Percentiles rank a stretch among this genome's conserved stretches.
These are phyloP conservation scores for Crithidia thermophila DNA, from an alignment of 208 protist genomes.

Conservation along the genomic window DNA sequence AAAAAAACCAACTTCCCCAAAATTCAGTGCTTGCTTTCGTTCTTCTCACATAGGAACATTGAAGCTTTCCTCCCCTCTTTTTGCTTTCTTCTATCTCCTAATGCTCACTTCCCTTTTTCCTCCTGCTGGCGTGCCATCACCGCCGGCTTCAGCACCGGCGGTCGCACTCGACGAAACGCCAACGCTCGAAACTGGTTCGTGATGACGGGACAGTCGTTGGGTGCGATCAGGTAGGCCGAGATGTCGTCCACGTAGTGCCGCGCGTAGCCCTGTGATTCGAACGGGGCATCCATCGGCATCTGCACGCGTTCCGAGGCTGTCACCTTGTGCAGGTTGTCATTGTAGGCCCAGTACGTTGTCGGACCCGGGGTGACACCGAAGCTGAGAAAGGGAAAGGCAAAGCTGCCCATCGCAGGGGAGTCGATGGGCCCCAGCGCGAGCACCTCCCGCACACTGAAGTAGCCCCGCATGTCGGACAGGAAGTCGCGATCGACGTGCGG, in stretches of 20 bases:
- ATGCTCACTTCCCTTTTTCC: too few relatives aligned
- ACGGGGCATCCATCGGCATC: constrained; percentile 72
- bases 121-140: not conserved
- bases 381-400: constrained; percentile 68
- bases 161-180: constrained; percentile 51
- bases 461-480: constrained; percentile 70
- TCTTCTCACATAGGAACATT: too few relatives aligned
- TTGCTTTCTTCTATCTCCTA: too few relatives aligned
- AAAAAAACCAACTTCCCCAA: too few relatives aligned
- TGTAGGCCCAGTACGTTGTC: constrained; percentile 75
- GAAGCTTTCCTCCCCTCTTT: too few relatives aligned
- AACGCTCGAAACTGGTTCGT: constrained; percentile 53
- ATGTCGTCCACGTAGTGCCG: constrained; percentile 64
- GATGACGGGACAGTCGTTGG: constrained; percentile 62
- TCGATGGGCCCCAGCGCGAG: constrained; percentile 64
- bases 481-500: constrained; percentile 79
- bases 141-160: constrained; percentile 38
- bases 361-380: constrained; percentile 77
- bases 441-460: constrained; percentile 72
- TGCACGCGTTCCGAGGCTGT: constrained; percentile 43
- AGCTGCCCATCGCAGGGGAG: constrained; percentile 73
- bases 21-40: too few relatives aligned
- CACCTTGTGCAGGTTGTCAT: constrained; percentile 66
- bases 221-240: constrained; percentile 52
- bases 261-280: constrained; percentile 66